Evolutionary conservation across 305 asterid genomes (phyloP).

Genomic region (Petunia hybrid): DNA sequence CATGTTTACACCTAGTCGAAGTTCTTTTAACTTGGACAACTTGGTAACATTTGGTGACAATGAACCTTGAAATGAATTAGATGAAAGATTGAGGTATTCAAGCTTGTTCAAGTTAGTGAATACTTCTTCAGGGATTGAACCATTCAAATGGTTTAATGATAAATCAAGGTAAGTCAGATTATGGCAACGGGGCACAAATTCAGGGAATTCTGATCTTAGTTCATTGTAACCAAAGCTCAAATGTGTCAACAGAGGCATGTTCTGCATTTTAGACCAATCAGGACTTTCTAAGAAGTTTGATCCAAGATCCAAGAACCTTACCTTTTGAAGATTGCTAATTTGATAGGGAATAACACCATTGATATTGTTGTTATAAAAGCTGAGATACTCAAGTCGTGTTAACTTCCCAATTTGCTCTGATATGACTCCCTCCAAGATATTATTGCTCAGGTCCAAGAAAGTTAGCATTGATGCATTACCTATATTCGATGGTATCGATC

Average conservation of each 20-base stretch:
- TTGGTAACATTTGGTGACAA: slow-evolving; percentile 41
- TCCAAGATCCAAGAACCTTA: slow-evolving; percentile 50
- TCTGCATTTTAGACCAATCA: slow-evolving; percentile 46
- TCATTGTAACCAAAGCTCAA: slow-evolving; percentile 44
- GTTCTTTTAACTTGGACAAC: slow-evolving; percentile 44
- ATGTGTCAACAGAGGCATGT: slow-evolving; percentile 43
- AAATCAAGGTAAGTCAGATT: slow-evolving; percentile 50
- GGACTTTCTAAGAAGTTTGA: slow-evolving; percentile 44
- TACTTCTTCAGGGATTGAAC: slow-evolving; percentile 45
- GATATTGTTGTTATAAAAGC: slow-evolving; percentile 42
- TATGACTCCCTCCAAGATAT: slow-evolving; percentile 37
- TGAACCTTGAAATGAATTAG: slow-evolving; percentile 43
- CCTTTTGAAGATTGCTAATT: slow-evolving; percentile 49
- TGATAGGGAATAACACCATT: slow-evolving; percentile 48
- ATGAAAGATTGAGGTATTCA: slow-evolving; percentile 44
- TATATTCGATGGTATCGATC: slow-evolving; percentile 63
- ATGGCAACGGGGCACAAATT: slow-evolving; percentile 41
- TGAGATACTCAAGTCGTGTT: slow-evolving; percentile 43
- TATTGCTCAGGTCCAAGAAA: slow-evolving; percentile 52
- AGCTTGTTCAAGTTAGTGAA: slow-evolving; percentile 42
- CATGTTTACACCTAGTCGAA: slow-evolving; percentile 37
- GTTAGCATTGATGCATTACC: slow-evolving; percentile 48
- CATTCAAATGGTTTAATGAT: slow-evolving; percentile 43
- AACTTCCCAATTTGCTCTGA: slow-evolving; percentile 47
- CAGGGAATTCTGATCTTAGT: slow-evolving; percentile 47